phyloP scores from a whole-genome alignment of 805 yeast species.

The Monosporozyma siamensis region DNA sequence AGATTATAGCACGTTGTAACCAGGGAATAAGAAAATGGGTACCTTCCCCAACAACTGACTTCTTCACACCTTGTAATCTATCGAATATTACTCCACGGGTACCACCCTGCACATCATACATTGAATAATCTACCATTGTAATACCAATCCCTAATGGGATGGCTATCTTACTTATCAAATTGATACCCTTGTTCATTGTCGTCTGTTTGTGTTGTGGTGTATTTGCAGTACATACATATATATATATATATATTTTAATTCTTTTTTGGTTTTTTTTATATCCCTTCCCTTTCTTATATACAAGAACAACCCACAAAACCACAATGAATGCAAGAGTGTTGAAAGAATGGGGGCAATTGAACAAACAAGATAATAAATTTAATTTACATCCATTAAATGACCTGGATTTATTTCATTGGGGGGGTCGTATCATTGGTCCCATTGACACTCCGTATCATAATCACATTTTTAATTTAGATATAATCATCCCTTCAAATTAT shows the following conservation, averaged over 20 bases:
- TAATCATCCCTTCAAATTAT: slow-evolving; percentile 39
- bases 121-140: slow-evolving; percentile 67
- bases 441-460: slow-evolving; percentile 41
- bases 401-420: slow-evolving; percentile 44
- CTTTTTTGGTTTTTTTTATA: neutral
- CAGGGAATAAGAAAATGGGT: slow-evolving; percentile 93
- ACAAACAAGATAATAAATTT: neutral
- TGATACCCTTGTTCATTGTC: slow-evolving; percentile 16
- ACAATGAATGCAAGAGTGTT: slow-evolving; percentile 10
- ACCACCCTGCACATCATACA: slow-evolving; percentile 95
- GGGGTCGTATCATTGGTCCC: slow-evolving; percentile 44
- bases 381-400: slow-evolving; percentile 32
- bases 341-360: slow-evolving; percentile 15
- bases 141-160: slow-evolving; percentile 62
- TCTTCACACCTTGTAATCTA: slow-evolving; percentile 80
- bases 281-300: too few species aligned
- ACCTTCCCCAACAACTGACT: slow-evolving; percentile 89
- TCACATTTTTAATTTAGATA: slow-evolving; percentile 43
- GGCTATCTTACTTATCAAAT: slow-evolving; percentile 38
- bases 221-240: neutral
- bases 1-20: slow-evolving; percentile 85
- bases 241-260: neutral
- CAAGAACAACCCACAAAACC: too few species aligned
- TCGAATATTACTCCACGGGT: slow-evolving; percentile 93
- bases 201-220: neutral